Base-by-base conservation (phyloP, 1,139 yeast species). In the Hemisphaericaspora lyxosophila region DNA sequence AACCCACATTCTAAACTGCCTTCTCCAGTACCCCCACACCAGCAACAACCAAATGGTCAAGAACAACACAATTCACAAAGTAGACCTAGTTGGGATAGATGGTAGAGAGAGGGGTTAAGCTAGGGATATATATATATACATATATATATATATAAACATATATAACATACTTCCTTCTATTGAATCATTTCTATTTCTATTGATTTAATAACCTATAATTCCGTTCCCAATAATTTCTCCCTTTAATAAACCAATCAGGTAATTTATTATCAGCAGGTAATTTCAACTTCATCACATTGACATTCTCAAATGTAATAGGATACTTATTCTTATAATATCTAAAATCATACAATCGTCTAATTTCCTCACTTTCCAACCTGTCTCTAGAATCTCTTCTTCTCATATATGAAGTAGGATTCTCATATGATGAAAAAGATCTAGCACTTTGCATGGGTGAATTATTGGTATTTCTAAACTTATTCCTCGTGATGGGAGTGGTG, bases 191-290 rank as follows among this genome's bases (percentile, higher is more conserved):
- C n/a, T n/a, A n/a, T 4, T 13, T 27, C 24, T 30, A 31, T 14
- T 34, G 36, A 44, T 54, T 52, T 20, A 54, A 26, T 27, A 40
- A 16, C 25, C 36, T 42, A 31, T 42, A 48, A 23, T 39, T 40
- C 20, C 50, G 62, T 48, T 81, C 84, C 94, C 94, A 85, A 44
- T 67, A 56, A 45, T 78, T 75, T 41, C 89, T 58, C 38, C 82
- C 83, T 33, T 67, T 61, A 14, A 67, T 64, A 50, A 85, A 85
- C 96, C 96, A 87, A 2, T 60, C 67, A 0, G 95, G 95, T 24
- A 87, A 65, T 35, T 73, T 68, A 20, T 67, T 62, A 40, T 80
- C 86, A 3, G 73, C 65, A 0, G 95, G 95, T 6, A 86, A 65
- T 40, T 67, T 67, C 36, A 84, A 61, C 45, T 64, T 69, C 8